phyloP scores from a whole-genome alignment of 345 rosid genomes.

The Euclidium syriacum region DNA sequence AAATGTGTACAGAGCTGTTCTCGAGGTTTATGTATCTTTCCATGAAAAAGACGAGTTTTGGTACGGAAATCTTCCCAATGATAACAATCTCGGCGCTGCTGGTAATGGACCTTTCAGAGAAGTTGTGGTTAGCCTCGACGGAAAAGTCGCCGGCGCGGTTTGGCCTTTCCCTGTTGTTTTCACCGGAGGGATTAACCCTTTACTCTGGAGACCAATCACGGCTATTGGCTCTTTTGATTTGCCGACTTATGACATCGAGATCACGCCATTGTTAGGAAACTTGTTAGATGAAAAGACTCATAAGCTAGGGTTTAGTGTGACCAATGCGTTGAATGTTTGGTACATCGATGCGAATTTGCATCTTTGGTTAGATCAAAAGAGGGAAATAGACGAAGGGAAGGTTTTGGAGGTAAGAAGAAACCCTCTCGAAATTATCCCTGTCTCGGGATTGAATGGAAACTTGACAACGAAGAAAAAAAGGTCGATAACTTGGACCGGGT shows the following conservation, averaged over 20 bases:
- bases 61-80: slow-evolving; percentile 67
- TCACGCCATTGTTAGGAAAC: slow-evolving; percentile 62
- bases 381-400: slow-evolving; percentile 47
- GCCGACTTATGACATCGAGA: slow-evolving; percentile 78
- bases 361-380: slow-evolving; percentile 62
- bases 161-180: slow-evolving; percentile 92
- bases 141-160: slow-evolving; percentile 52
- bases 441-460: slow-evolving; percentile 50
- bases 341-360: slow-evolving; percentile 83
- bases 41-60: slow-evolving; percentile 77
- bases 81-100: slow-evolving; percentile 46
- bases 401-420: slow-evolving; percentile 38
- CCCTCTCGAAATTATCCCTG: slow-evolving; percentile 36
- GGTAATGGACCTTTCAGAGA: slow-evolving; percentile 97
- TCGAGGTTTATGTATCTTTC: slow-evolving; percentile 74
- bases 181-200: slow-evolving; percentile 83
- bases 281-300: slow-evolving; percentile 67
- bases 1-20: slow-evolving; percentile 63
- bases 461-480: slow-evolving; percentile 47
- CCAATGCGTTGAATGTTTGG: slow-evolving; percentile 83
- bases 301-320: slow-evolving; percentile 55
- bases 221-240: slow-evolving; percentile 83
- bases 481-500: slow-evolving; percentile 47
- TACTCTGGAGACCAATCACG: slow-evolving; percentile 78
- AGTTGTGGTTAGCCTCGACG: slow-evolving; percentile 71